Evolutionary conservation across 1,139 yeast genomes (phyloP).

Genomic region (Blastobotrys capitulatus): DNA sequence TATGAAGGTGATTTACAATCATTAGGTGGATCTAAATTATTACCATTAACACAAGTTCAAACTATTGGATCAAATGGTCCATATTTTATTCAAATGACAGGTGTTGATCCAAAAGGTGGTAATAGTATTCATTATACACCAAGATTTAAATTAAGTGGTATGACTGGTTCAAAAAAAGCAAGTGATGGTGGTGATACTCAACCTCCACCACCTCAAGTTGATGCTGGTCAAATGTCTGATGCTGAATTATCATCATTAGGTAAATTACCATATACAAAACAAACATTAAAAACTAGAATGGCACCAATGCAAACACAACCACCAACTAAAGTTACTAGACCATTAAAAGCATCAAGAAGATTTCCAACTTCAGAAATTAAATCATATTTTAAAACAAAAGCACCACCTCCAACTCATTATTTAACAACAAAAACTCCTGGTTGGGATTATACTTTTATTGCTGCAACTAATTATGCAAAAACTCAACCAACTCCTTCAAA

Average conservation of each 20-base stretch:
- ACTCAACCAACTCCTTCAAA: slow-evolving; percentile 25
- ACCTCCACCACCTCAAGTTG: slow-evolving; percentile 37
- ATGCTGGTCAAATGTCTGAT: slow-evolving; percentile 29
- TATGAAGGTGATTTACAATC: slow-evolving; percentile 26
- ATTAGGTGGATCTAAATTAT: slow-evolving; percentile 24
- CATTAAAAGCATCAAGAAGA: slow-evolving; percentile 19
- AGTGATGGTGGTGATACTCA: slow-evolving; percentile 37
- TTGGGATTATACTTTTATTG: slow-evolving; percentile 68
- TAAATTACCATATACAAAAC: slow-evolving; percentile 59
- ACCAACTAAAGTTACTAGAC: slow-evolving; percentile 51
- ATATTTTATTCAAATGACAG: slow-evolving; percentile 64
- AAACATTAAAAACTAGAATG: slow-evolving; percentile 67
- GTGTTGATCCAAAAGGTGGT: slow-evolving; percentile 39
- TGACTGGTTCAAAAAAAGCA: slow-evolving; percentile 54
- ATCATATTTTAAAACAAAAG: slow-evolving; percentile 33
- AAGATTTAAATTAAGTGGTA: slow-evolving; percentile 59
- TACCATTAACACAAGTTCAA: slow-evolving; percentile 37
- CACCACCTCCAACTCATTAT: slow-evolving; percentile 36
- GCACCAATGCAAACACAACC: slow-evolving; percentile 96
- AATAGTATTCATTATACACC: slow-evolving; percentile 65
- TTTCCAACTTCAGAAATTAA: slow-evolving; percentile 61
- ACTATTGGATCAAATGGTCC: slow-evolving; percentile 53
- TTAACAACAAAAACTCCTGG: slow-evolving; percentile 75
- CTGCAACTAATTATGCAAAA: slow-evolving; percentile 57
- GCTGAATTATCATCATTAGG: slow-evolving; percentile 29